These are phyloP conservation scores for Hemisphaericaspora xylofermentans DNA, from an alignment of 1,139 yeast genomes.

Conservation along the genomic window DNA sequence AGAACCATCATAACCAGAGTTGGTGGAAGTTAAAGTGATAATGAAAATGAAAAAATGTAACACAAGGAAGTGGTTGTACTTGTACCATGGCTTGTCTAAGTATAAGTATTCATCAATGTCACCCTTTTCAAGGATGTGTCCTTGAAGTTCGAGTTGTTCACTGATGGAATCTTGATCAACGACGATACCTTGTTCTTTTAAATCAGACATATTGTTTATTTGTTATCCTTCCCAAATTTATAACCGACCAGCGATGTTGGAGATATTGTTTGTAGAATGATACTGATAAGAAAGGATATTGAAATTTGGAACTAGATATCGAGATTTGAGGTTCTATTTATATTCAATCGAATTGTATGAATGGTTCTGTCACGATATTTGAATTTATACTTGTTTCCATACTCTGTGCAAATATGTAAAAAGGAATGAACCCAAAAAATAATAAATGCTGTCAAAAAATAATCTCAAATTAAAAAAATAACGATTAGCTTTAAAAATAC, in stretches of 20 bases:
- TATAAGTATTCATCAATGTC: constrained; percentile 8
- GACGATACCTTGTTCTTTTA: constrained; percentile 4
- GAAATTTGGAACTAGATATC: background rate
- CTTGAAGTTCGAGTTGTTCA: constrained; percentile 11
- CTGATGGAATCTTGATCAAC: constrained; percentile 8
- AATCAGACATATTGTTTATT: constrained; percentile 9
- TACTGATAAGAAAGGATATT: constrained; percentile 1
- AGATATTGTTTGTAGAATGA: constrained; percentile 3
- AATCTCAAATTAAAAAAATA: background rate
- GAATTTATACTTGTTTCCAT: background rate
- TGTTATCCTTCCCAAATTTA: constrained; percentile 1
- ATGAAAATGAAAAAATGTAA: constrained; percentile 38
- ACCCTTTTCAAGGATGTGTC: constrained; percentile 8
- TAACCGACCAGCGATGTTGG: constrained; percentile 10
- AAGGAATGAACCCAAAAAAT: background rate
- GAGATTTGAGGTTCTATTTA: constrained; percentile 7
- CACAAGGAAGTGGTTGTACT: constrained; percentile 32
- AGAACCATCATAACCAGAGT: constrained; percentile 53
- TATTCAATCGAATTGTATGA: constrained; percentile 2
- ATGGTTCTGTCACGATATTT: background rate
- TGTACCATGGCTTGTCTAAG: constrained; percentile 18
- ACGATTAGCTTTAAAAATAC: background rate
- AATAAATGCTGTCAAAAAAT: background rate
- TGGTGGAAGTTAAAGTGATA: constrained; percentile 45
- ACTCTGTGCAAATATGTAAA: background rate